Evolutionary conservation across 495 filamentous ascomycete genomes (phyloP), one percentile per base, ranked within the genome.

Genomic region (Monascus purpureus): DNA sequence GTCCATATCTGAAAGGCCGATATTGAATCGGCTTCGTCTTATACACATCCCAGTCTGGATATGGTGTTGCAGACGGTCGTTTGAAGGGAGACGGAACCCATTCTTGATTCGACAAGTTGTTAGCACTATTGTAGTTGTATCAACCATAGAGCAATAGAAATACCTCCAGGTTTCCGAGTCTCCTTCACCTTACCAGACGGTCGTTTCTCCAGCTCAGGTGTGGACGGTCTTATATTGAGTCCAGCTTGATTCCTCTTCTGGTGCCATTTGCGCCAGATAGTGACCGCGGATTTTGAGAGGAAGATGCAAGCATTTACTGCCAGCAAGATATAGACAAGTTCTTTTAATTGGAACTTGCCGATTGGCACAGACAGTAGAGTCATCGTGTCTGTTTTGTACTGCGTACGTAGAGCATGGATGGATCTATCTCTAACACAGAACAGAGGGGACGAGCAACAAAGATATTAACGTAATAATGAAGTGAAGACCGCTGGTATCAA

Each of bases 1-100:
- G 80, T 2, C 84, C 84, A 59, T 87, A 73, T 56, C 77, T 71
- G 51, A 92, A 92, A 3, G 85, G 82, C 15, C 85, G 71, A 54
- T 92, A 93, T 8, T 81, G 80, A 11, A 84, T 70, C 3, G 85
- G 81, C 41, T 82, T 84, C 2, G 82, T 80, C 28, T 60, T 56
- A 27, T 70, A 49, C 22, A 90, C 49, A 39, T 80, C 68, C 85
- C 85, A 92, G 49, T 73, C 51, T 4, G 70, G 68, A 38, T 79
- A 83, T 6, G 83, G 71, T 0, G 63, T 20, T 25, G 83, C 76
- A 8, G 63, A 56, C 2, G 84, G 82, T 15, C 76, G 57, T 38
- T 70, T 65, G 61, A 85, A 92, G 28, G 70, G 52, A 3, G 70
- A 72, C 1, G 80, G 78, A 7, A 49, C 56, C 82, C 85, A 93